Conservation (phyloP, 371 early-diverging fungal species). For the Mucor irregularis region DNA sequence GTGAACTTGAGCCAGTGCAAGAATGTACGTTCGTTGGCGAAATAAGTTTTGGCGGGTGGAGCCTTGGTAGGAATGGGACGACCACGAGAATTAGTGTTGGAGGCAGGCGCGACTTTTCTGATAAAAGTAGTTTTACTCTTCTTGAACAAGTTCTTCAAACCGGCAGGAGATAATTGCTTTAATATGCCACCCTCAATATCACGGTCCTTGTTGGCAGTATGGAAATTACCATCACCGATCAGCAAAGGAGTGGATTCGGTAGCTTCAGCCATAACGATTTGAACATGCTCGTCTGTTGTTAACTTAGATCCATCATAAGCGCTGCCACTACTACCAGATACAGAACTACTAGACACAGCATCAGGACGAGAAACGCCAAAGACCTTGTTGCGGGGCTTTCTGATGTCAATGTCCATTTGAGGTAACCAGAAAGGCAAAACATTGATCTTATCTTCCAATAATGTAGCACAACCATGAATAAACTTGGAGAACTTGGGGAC, state of each 20-base stretch:
- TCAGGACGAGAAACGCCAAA: conserved; percentile 48
- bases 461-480: conserved; percentile 95
- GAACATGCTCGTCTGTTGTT: conserved; percentile 30
- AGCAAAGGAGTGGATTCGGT: conserved; percentile 16
- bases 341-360: conserved; percentile 27
- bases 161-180: conserved; percentile 18
- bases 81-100: conserved; percentile 3
- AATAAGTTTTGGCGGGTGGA: conserved; percentile 85
- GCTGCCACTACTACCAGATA: conserved; percentile 31
- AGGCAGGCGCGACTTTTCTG: conserved; percentile 4
- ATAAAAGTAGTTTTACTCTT: conserved; percentile 21
- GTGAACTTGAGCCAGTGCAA: conserved; percentile 78
- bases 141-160: conserved; percentile 17
- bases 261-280: conserved; percentile 32
- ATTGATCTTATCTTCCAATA: conserved; percentile 86
- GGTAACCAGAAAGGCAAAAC: conserved; percentile 98
- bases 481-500: conserved; percentile 99
- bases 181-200: neutral
- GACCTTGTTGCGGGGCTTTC: conserved; percentile 60
- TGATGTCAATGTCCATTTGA: conserved; percentile 96
- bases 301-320: conserved; percentile 19
- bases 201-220: neutral
- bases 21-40: conserved; percentile 98
- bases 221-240: conserved; percentile 12
- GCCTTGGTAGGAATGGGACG: conserved; percentile 28